Base-by-base conservation (phyloP, 2,329 filamentous ascomycete genomes). In the Ophioceras dolichostomum region DNA sequence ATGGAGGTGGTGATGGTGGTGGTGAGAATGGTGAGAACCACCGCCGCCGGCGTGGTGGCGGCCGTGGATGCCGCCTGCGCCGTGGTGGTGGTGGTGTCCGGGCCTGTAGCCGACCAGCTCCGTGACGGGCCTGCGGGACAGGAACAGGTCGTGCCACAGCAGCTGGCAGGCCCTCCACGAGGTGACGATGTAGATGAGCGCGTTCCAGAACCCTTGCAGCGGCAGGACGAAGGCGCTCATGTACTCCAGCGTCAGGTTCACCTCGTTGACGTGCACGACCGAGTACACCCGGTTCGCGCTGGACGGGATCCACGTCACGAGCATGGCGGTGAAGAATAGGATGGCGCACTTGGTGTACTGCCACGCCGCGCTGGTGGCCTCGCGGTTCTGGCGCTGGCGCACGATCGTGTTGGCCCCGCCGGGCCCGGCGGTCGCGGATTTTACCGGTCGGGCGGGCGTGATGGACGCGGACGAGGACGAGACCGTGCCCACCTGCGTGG, bases 191-290 rank as follows among this genome's bases (percentile, higher is more conserved):
- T 91, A 93, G 46, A 93, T 85, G 40, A 83, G 56, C 14, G 78
- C 73, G 53, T 93, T 93, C 83, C 84, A 91, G 49, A 88, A 83
- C 0, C 85, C 85, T 52, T 93, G 85, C 0, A 87, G 67, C 0
- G 85, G 84, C 8, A 93, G 67, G 1, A 91, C 83, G 29, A 85
- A 68, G 0, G 81, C 76, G 17, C 80, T 79, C 45, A 78, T 71
- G 45, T 81, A 76, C 48, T 84, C 76, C 18, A 91, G 69, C 0
- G 67, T 61, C 20, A 77, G 67, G 7, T 64, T 68, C 0, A 68
- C 58, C 4, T 65, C 41, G 19, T 68, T 58, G 0, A 67, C 61
- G 48, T 80, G 64, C 8, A 76, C 64, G 13, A 87, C 64, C 4
- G 75, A 75, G 56, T 82, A 87, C 13, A 88, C 70, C 9, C 85